Conservation (phyloP, 2,329 filamentous ascomycete species). For the Epichloe bromicola region DNA sequence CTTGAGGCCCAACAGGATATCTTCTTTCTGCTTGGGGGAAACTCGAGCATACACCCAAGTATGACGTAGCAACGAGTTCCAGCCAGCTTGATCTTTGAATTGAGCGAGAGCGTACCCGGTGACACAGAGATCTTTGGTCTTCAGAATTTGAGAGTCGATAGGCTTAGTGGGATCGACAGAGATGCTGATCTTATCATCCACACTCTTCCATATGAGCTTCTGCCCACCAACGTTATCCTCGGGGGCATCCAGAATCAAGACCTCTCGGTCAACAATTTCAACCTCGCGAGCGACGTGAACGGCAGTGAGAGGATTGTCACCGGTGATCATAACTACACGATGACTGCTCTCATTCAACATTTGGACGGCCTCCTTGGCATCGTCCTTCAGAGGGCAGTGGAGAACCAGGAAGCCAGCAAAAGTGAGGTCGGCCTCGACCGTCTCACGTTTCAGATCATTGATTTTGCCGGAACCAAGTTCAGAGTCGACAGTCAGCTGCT, state of each 20-base stretch:
- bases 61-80: conserved; percentile 67
- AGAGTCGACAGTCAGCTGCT: conserved; percentile 68
- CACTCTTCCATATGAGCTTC: conserved; percentile 83
- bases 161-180: conserved; percentile 72
- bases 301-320: conserved; percentile 92
- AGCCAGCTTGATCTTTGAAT: conserved; percentile 68
- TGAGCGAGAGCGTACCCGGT: conserved; percentile 89
- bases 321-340: conserved; percentile 97
- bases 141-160: conserved; percentile 68
- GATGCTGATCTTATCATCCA: conserved; percentile 80
- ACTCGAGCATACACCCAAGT: conserved; percentile 98
- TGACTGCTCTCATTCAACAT: conserved; percentile 99
- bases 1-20: conserved; percentile 91
- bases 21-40: conserved; percentile 97
- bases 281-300: conserved; percentile 92
- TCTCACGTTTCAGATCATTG: conserved; percentile 88
- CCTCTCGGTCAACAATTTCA: conserved; percentile 92
- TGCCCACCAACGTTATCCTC: conserved; percentile 75
- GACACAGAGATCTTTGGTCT: conserved; percentile 82
- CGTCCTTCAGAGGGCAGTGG: conserved; percentile 91
- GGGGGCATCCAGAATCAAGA: conserved; percentile 86
- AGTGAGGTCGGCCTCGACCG: conserved; percentile 68
- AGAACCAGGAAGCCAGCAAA: conserved; percentile 95
- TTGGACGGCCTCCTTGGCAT: conserved; percentile 82
- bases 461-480: conserved; percentile 76